These are phyloP conservation scores for Paralagenidium karlingii DNA, from an alignment of 352 stramenopile genomes.

Conservation along the genomic window DNA sequence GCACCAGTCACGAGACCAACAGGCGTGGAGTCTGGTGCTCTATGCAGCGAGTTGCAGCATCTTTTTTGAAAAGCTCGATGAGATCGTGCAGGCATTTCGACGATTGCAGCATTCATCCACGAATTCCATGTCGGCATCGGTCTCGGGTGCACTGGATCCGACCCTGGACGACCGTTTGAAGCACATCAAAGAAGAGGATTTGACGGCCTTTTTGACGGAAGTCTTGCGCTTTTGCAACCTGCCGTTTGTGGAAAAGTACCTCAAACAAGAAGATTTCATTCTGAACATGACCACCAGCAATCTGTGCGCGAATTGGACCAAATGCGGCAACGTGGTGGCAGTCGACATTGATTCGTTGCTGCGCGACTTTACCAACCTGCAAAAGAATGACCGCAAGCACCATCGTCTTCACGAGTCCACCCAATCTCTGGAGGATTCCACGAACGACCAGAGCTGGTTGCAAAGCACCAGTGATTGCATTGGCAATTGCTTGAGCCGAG, in stretches of 20 bases:
- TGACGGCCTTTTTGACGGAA: conserved; percentile 43
- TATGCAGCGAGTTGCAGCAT: conserved; percentile 61
- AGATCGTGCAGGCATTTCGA: conserved; percentile 60
- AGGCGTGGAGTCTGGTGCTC: conserved; percentile 49
- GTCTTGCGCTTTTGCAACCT: conserved; percentile 71
- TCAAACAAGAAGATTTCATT: conserved; percentile 21
- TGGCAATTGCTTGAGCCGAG: conserved; percentile 36
- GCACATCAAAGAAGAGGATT: conserved; percentile 47
- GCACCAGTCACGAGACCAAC: conserved; percentile 17
- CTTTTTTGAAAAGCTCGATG: conserved; percentile 73
- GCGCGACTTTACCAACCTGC: conserved; percentile 39
- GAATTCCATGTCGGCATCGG: too few relatives aligned
- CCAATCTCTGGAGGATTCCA: too few relatives aligned
- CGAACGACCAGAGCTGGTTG: too few relatives aligned
- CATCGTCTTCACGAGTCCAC: too few relatives aligned
- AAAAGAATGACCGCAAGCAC: conserved; percentile 2
- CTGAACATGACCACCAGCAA: conserved; percentile 3
- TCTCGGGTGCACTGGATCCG: too few relatives aligned
- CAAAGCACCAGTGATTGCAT: too few relatives aligned
- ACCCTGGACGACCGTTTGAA: too few relatives aligned
- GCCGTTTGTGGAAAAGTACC: conserved; percentile 58
- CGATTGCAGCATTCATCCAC: too few relatives aligned
- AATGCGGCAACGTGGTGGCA: conserved; percentile 74
- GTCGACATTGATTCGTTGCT: conserved; percentile 71
- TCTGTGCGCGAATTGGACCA: conserved; percentile 48